Evolutionary conservation across 2,329 filamentous ascomycete species (phyloP).

Genomic region (Uncinocarpus reesii): DNA sequence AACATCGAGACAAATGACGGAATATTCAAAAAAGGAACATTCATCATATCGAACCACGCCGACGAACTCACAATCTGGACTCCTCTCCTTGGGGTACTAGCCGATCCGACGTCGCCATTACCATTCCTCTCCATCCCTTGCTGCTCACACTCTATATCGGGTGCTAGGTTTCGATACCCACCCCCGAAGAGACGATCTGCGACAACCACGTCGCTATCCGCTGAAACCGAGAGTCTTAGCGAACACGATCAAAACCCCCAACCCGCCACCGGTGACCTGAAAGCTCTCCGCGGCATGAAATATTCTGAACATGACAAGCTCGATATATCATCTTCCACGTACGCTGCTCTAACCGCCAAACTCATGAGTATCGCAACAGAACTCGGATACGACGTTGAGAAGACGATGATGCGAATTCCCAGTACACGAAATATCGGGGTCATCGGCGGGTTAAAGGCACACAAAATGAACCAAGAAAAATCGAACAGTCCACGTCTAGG

Average conservation of each 20-base stretch:
- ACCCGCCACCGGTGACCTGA: constrained; percentile 33
- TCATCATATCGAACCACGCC: constrained; percentile 94
- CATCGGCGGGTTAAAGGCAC: constrained; percentile 28
- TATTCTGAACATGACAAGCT: constrained; percentile 24
- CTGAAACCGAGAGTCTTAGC: not conserved
- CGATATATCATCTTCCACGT: constrained; percentile 53
- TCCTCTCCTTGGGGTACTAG: constrained; percentile 65
- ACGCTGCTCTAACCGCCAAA: constrained; percentile 74
- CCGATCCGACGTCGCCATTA: constrained; percentile 46
- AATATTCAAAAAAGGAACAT: constrained; percentile 61
- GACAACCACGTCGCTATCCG: not conserved
- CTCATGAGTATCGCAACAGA: constrained; percentile 58
- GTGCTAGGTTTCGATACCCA: constrained; percentile 54
- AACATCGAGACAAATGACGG: constrained; percentile 40
- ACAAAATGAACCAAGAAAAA: constrained; percentile 29
- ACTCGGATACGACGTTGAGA: constrained; percentile 67
- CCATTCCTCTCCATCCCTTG: constrained; percentile 92
- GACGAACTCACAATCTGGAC: constrained; percentile 97
- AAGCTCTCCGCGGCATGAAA: constrained; percentile 30
- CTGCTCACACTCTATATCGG: constrained; percentile 79
- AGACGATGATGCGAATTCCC: constrained; percentile 79
- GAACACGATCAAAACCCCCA: constrained; percentile 17
- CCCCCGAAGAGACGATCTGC: constrained; percentile 17
- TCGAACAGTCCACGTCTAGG: not conserved
- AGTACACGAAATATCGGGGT: constrained; percentile 18